phyloP scores from a whole-genome alignment of 2,329 filamentous ascomycete genomes.

The Parafenestella ontariensis region DNA sequence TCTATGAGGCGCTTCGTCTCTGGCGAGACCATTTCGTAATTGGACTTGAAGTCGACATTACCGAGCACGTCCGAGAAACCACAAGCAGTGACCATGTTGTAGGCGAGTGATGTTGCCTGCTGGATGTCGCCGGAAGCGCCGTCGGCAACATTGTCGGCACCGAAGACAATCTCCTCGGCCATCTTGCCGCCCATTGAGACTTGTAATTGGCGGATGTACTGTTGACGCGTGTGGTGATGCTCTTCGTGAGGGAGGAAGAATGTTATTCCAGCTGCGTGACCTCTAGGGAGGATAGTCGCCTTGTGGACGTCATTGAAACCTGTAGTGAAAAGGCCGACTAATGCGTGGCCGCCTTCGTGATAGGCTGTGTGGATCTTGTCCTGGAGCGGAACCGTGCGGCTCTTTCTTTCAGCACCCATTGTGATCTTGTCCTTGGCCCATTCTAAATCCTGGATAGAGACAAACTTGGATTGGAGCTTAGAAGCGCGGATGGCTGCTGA shows the following conservation, averaged over 20 bases:
- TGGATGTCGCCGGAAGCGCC: slow-evolving; percentile 86
- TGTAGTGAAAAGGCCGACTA: slow-evolving; percentile 84
- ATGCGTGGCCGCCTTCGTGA: slow-evolving; percentile 93
- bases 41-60: slow-evolving; percentile 84
- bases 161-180: slow-evolving; percentile 90
- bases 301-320: slow-evolving; percentile 86
- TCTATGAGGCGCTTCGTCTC: slow-evolving; percentile 90
- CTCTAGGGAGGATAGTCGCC: slow-evolving; percentile 93
- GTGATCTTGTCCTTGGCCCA: slow-evolving; percentile 99
- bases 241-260: slow-evolving; percentile 91
- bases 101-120: slow-evolving; percentile 80
- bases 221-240: slow-evolving; percentile 77
- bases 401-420: slow-evolving; percentile 93
- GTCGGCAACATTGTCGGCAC: slow-evolving; percentile 87
- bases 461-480: slow-evolving; percentile 77
- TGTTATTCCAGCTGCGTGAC: slow-evolving; percentile 84
- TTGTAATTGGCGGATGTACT: slow-evolving; percentile 82
- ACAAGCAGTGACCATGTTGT: slow-evolving; percentile 84
- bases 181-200: slow-evolving; percentile 85
- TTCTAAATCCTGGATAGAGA: slow-evolving; percentile 83
- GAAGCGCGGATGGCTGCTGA: slow-evolving; percentile 95
- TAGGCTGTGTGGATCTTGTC: slow-evolving; percentile 97
- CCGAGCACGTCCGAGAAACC: slow-evolving; percentile 90
- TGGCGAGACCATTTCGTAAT: slow-evolving; percentile 82
- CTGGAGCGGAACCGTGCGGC: slow-evolving; percentile 87